A percentile compares a stretch with the other conserved stretches of the same genome.
These are phyloP conservation scores for Stephania cephalantha DNA, from an alignment of 164 flowering plant species.

Conservation along the genomic window DNA sequence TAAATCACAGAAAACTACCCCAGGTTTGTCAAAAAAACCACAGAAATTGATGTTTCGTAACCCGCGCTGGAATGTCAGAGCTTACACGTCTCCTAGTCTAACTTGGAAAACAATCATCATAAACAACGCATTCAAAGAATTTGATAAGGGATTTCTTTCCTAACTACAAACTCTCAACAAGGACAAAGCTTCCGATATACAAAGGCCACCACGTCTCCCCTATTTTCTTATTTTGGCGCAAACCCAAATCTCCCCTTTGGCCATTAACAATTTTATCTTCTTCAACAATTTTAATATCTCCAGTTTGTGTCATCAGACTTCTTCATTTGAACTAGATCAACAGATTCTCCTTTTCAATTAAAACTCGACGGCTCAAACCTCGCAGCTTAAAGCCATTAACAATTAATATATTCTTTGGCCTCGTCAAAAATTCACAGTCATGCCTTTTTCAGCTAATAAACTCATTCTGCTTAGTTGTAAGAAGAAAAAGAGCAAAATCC, in stretches of 20 bases:
- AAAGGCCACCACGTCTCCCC: not conserved
- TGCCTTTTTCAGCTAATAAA: not conserved
- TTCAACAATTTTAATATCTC: not conserved
- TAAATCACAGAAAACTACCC: not conserved
- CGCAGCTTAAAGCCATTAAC: not conserved
- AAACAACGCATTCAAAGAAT: not conserved
- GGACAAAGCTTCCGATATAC: not conserved
- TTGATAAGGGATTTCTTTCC: not conserved
- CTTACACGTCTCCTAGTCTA: not conserved
- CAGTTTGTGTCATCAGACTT: not conserved
- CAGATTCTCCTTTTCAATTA: not conserved
- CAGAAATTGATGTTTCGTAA: not conserved
- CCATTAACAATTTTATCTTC: not conserved
- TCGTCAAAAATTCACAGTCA: not conserved
- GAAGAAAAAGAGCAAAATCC: too few species aligned
- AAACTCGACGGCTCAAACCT: not conserved
- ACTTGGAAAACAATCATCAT: not conserved
- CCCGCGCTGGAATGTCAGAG: not conserved
- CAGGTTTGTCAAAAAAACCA: not conserved
- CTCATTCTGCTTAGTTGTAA: not conserved
- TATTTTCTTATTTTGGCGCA: too few species aligned
- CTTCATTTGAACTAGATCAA: not conserved
- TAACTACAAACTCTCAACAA: not conserved
- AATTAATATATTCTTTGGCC: not conserved
- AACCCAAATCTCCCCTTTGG: not conserved